Evolutionary conservation across 2,329 filamentous ascomycete genomes (phyloP), one percentile per base, ranked within the genome.

Genomic region (Cephalotrichum gorgonifer): DNA sequence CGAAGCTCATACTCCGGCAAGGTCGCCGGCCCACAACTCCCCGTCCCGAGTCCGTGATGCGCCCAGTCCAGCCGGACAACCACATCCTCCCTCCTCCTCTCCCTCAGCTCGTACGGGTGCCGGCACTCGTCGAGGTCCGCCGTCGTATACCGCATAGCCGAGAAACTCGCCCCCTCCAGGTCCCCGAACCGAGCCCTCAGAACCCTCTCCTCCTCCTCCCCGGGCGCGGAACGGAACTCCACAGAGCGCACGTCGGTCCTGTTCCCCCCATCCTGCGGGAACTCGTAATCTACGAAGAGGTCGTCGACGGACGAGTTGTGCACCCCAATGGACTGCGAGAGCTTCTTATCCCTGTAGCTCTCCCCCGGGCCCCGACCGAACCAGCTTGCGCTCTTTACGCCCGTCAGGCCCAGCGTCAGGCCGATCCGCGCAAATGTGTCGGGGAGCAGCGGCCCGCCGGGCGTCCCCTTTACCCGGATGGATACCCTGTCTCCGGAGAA

Each of bases 341-440:
- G 59, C 60, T 85, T 84, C 66, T 75, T 82, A 64, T 88, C 84
- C 15, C 67, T 65, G 65, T 86, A 88, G 11, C 72, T 76, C 60
- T 86, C 81, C 2, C 78, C 78, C 0, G 80, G 79, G 0, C 84
- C 84, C 4, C 79, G 75, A 5, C 83, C 83, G 56, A 80, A 85
- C 83, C 83, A 88, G n/a, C 65, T 62, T 1, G 69, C 72, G 4
- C 58, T 55, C 4, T 64, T 58, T 23, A 71, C 61, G 17, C 54
- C 65, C 44, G 44, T 62, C 54, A 66, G 68, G 12, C 63, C 73
- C 54, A 65, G 71, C n/a, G 61, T 76, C 54, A 86, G 62, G 0
- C 83, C 83, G 51, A 86, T 73, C 15, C 83, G 72, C 0, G 82
- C 79, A 38, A 86, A 72, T 1, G 76, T 82, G 3, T 67, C 62